Conservation (phyloP, 495 filamentous ascomycete genomes). For the Penicillium egyptiacum region DNA sequence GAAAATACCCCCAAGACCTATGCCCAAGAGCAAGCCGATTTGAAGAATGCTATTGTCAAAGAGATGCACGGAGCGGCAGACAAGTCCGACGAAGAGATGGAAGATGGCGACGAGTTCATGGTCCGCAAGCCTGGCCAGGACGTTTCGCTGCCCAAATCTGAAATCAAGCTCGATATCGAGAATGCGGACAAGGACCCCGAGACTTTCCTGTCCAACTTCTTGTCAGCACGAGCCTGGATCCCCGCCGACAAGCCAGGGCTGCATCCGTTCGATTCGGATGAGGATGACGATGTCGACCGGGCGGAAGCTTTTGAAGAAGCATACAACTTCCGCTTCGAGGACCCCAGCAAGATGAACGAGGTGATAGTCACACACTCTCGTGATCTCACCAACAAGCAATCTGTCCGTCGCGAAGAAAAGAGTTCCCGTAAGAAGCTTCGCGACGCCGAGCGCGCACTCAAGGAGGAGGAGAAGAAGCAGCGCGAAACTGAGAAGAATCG, state of each 20-base stretch:
- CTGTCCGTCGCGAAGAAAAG: conserved; percentile 78
- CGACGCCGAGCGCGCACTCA: conserved; percentile 71
- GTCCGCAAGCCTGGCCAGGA: conserved; percentile 48
- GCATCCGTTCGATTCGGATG: conserved; percentile 86
- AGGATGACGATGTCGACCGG: conserved; percentile 75
- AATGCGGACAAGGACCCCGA: conserved; percentile 89
- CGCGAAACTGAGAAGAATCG: conserved; percentile 79
- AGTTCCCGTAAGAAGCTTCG: conserved; percentile 72
- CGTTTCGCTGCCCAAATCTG: conserved; percentile 45
- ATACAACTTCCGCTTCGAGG: conserved; percentile 97
- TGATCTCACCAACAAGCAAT: conserved; percentile 74
- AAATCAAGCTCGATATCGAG: conserved; percentile 61
- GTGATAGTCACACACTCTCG: conserved; percentile 81
- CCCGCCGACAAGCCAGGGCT: conserved; percentile 58
- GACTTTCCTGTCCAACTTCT: conserved; percentile 83
- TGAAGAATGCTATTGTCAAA: conserved; percentile 72
- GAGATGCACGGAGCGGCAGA: conserved; percentile 70
- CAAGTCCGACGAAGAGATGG: conserved; percentile 51
- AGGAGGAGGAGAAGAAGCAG: conserved; percentile 73
- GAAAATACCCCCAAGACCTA: conserved; percentile 65
- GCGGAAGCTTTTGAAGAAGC: conserved; percentile 88
- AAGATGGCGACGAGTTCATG: conserved; percentile 74
- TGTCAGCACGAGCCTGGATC: conserved; percentile 86
- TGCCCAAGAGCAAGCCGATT: conserved; percentile 76
- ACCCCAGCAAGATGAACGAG: conserved; percentile 81